Conservation (phyloP, 441 rosid species). For the Syzygium syzygioides region DNA sequence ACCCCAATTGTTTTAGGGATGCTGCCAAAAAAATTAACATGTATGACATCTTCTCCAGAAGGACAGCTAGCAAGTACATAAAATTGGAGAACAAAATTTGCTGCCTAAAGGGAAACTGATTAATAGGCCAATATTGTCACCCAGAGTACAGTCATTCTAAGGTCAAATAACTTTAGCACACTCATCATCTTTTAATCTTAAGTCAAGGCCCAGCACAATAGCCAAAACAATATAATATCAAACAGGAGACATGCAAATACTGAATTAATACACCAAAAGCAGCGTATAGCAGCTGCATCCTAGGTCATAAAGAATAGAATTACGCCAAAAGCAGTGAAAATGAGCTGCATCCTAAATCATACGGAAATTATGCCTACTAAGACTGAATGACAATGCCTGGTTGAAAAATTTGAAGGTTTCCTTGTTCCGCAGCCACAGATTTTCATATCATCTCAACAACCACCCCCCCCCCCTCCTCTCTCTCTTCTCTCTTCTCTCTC, state of each 20-base stretch:
- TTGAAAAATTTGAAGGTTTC: not conserved
- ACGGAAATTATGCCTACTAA: not conserved
- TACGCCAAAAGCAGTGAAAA: no score
- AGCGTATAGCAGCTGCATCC: no score
- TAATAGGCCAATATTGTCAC: not conserved
- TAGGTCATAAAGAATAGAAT: no score
- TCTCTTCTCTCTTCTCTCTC: not conserved
- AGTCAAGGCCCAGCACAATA: not conserved
- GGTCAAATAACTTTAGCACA: not conserved
- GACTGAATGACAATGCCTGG: not conserved
- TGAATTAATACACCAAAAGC: not conserved
- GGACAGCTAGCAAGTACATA: not conserved
- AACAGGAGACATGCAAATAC: not conserved
- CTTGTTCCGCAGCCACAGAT: not conserved
- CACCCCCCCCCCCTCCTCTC: not conserved
- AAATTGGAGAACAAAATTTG: not conserved
- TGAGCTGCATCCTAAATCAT: not conserved
- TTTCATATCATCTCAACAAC: not conserved
- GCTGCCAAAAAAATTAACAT: no score
- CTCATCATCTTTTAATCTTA: not conserved
- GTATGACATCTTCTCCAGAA: not conserved
- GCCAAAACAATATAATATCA: not conserved
- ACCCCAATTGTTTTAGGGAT: no score
- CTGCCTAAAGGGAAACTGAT: not conserved
- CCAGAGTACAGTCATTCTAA: not conserved